Evolutionary conservation across 441 rosid species (phyloP), one percentile per base, ranked within the genome.

Genomic region (Brassica hybrid): DNA sequence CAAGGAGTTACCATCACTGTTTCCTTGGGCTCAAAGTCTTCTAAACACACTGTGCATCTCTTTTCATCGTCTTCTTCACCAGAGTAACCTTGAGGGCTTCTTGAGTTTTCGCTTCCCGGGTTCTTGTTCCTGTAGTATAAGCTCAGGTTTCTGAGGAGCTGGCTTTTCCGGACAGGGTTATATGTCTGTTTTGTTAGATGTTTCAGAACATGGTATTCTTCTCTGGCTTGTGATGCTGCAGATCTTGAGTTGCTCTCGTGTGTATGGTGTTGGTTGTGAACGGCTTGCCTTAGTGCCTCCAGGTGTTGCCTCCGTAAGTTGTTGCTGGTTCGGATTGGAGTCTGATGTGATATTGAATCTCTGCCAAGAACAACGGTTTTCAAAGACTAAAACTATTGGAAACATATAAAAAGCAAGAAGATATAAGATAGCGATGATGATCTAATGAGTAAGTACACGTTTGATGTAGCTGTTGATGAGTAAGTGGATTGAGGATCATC

Each of bases 1-100:
- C 98, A 92, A 5, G 94, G 96, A 45, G 97, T 92, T 5, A 88
- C 19, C 90, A 80, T 86, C 59, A 94, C 96, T 67, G 67, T 71
- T 76, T 92, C 90, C 65, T 72, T 80, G 0, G 91, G 83, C 81
- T 87, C 90, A 36, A 94, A 94, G 79, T 94, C 96, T 70, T 94
- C 98, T 76, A 94, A 84, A 80, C 98, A 92, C 76, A 94, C 80
- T 0, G 86, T 82, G 63, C 98, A 89, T 36, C 86, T 80, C 81
- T 86, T 88, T 0, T 79, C 86, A 3, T 79, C 86, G 3, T 86
- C 93, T 5, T 90, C 91, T 14, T 85, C 86, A 1, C 38, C 38
- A 0, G 38, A 34, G 38, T 34, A 34, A 34, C 34, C 34, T 30
- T 30, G 34, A 30, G 34, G 34, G 34, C 30, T 59, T 25, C 60